phyloP scores from a whole-genome alignment of 129 eudicot species.

The Daucus carota region DH1_v3.0 NC_030384.2:38592501-38593000 shows the following conservation, averaged over 20 bases:
- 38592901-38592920: constrained; percentile 28
- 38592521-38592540: neutral
- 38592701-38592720: constrained; percentile 24
- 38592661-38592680: neutral
- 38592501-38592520: too few relatives aligned
- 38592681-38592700: neutral
- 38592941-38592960: neutral
- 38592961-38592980: neutral
- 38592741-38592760: constrained; percentile 30
- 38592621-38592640: neutral
- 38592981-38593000: constrained; percentile 9
- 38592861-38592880: constrained; percentile 21
- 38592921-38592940: constrained; percentile 22
- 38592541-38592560: too few relatives aligned
- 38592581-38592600: neutral
- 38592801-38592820: constrained; percentile 37
- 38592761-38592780: constrained; percentile 23
- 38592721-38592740: constrained; percentile 25
- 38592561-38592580: neutral
- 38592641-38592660: neutral
- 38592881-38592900: constrained; percentile 29
- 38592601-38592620: neutral
- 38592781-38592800: constrained; percentile 29
- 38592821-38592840: constrained; percentile 31
- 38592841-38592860: constrained; percentile 31